Conservation (phyloP, 1,284 basidiomycete species). For the Malassezia globosa region DNA sequence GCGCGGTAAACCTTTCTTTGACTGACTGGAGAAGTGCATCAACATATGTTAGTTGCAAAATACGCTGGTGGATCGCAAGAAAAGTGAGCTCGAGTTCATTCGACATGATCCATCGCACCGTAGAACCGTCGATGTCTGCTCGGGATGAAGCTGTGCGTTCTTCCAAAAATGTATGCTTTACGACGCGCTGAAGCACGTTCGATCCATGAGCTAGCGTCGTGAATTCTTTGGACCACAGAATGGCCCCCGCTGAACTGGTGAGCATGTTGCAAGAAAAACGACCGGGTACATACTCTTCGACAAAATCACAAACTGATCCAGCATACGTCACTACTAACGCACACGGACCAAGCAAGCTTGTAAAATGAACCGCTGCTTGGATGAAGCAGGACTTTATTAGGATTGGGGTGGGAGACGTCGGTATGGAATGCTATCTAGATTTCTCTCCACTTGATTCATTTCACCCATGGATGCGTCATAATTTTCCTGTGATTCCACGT, state of each 20-base stretch:
- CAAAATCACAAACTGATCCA: constrained; percentile 15
- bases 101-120: constrained; percentile 36
- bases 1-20: constrained; percentile 29
- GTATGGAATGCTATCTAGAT: too few species aligned
- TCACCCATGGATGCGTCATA: too few species aligned
- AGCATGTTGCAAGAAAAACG: not conserved
- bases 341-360: too few species aligned
- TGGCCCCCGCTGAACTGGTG: constrained; percentile 26
- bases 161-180: constrained; percentile 40
- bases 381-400: too few species aligned
- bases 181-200: constrained; percentile 34
- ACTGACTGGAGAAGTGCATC: constrained; percentile 57
- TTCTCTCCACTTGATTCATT: too few species aligned
- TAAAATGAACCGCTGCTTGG: too few species aligned
- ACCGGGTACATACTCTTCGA: constrained; percentile 12
- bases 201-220: constrained; percentile 20
- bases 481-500: too few species aligned
- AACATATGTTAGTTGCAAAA: constrained; percentile 86
- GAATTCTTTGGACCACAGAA: constrained; percentile 41
- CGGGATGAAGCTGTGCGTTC: constrained; percentile 32
- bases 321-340: too few species aligned
- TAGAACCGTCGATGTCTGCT: constrained; percentile 39
- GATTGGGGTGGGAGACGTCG: too few species aligned
- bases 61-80: constrained; percentile 76
- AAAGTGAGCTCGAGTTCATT: constrained; percentile 43